Percentiles rank a stretch among this genome's conserved stretches.
Evolutionary conservation across 2,329 filamentous ascomycete species (phyloP).

Genomic region (Fusarium anguioides): DNA sequence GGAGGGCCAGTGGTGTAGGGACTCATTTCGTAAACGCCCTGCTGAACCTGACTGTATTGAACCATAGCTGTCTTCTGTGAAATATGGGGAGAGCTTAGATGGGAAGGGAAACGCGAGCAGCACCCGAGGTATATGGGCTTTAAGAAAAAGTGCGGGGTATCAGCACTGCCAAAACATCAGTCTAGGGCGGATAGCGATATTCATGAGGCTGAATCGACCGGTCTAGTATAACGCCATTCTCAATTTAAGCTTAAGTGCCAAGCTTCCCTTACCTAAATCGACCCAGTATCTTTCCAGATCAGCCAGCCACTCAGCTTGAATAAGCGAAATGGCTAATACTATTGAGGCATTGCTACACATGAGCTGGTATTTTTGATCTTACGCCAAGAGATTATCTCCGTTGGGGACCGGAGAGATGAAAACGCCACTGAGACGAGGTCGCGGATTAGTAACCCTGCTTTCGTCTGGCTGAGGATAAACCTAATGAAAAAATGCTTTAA

Average conservation of each 20-base stretch:
- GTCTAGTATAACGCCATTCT: slow-evolving; percentile 5
- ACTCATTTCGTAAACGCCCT: background rate
- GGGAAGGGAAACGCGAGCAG: background rate
- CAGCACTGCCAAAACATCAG: background rate
- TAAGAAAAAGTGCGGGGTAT: background rate
- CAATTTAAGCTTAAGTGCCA: slow-evolving; percentile 1
- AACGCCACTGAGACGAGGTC: background rate
- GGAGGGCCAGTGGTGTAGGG: accelerated
- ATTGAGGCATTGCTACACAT: background rate
- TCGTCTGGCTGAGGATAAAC: no score
- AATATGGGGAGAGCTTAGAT: no score
- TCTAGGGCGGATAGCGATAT: background rate
- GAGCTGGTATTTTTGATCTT: background rate
- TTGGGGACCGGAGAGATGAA: background rate
- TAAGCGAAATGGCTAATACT: background rate
- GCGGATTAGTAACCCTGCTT: no score
- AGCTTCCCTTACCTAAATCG: background rate
- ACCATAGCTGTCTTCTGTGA: background rate
- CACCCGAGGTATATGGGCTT: background rate
- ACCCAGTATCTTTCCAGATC: background rate
- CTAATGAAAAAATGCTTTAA: no score
- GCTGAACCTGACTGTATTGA: background rate
- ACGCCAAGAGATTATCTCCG: background rate
- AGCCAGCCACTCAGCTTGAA: background rate
- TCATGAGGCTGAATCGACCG: background rate